Percentiles rank a stretch among this genome's conserved stretches.
phyloP scores from a whole-genome alignment of 805 yeast genomes.

The Yamadazyma phyllophila region DNA sequence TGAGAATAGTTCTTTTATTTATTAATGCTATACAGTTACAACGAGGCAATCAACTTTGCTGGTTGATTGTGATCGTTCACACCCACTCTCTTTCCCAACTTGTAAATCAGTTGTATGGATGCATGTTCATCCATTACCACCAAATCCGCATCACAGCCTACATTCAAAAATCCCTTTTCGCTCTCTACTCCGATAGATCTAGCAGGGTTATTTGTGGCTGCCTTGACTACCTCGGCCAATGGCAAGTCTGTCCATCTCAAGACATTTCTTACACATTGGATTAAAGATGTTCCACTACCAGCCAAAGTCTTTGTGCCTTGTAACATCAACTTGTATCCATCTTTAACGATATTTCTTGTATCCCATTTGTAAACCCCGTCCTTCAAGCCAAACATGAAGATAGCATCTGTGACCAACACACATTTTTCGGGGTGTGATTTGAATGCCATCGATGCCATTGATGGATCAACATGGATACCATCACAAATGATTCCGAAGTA shows the following conservation, averaged over 20 bases:
- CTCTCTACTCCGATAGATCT: conserved; percentile 41
- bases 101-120: conserved; percentile 47
- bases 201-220: conserved; percentile 57
- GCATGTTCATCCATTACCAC: conserved; percentile 46
- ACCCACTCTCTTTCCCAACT: conserved; percentile 41
- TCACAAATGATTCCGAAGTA: conserved; percentile 56
- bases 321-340: conserved; percentile 45
- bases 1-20: background rate
- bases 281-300: conserved; percentile 57
- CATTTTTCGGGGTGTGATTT: conserved; percentile 51
- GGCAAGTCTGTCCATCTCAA: conserved; percentile 48
- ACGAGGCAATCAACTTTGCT: conserved; percentile 16
- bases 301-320: conserved; percentile 59
- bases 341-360: conserved; percentile 45
- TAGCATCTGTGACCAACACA: conserved; percentile 58
- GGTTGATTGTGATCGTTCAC: conserved; percentile 19
- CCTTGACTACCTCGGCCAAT: conserved; percentile 52
- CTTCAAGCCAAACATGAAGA: conserved; percentile 53
- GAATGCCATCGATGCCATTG: conserved; percentile 50
- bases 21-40: conserved; percentile 8
- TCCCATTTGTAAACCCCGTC: conserved; percentile 59
- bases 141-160: conserved; percentile 58
- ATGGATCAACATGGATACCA: conserved; percentile 59
- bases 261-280: conserved; percentile 49
- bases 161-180: conserved; percentile 48